These are phyloP conservation scores for Blastobotrys americana DNA, from an alignment of 805 yeast species.

Conservation along the genomic window DNA sequence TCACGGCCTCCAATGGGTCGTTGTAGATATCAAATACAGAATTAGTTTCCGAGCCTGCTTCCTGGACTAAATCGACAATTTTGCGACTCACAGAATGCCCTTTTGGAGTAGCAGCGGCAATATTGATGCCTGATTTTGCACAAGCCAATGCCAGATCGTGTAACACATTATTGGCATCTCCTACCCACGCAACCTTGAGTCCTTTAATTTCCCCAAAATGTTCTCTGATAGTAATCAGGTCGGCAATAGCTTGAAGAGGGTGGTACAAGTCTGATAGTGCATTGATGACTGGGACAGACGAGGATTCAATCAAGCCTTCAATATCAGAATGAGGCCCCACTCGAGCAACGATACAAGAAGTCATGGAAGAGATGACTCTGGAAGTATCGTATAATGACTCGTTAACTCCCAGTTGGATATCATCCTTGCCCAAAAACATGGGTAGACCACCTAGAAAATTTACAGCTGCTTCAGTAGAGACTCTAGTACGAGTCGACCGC, in stretches of 20 bases:
- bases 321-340: constrained; percentile 83
- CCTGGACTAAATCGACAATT: constrained; percentile 48
- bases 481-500: constrained; percentile 91
- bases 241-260: constrained; percentile 94
- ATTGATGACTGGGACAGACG: constrained; percentile 86
- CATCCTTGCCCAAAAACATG: constrained; percentile 93
- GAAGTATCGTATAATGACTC: constrained; percentile 87
- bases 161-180: constrained; percentile 93
- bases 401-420: constrained; percentile 92
- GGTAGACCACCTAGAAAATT: constrained; percentile 92
- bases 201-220: constrained; percentile 45
- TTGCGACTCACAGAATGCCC: constrained; percentile 55
- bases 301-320: constrained; percentile 64
- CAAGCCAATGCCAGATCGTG: constrained; percentile 90
- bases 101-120: constrained; percentile 77
- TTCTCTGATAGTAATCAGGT: constrained; percentile 79
- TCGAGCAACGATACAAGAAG: constrained; percentile 94
- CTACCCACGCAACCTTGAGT: constrained; percentile 87
- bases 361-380: constrained; percentile 88
- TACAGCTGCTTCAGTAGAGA: constrained; percentile 91
- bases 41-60: constrained; percentile 45
- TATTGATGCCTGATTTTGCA: constrained; percentile 73
- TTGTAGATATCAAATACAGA: constrained; percentile 48
- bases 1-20: constrained; percentile 69
- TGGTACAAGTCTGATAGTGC: constrained; percentile 90